Conservation (phyloP, 768 basidiomycete species). For the Tricholoma saponaceum region DNA sequence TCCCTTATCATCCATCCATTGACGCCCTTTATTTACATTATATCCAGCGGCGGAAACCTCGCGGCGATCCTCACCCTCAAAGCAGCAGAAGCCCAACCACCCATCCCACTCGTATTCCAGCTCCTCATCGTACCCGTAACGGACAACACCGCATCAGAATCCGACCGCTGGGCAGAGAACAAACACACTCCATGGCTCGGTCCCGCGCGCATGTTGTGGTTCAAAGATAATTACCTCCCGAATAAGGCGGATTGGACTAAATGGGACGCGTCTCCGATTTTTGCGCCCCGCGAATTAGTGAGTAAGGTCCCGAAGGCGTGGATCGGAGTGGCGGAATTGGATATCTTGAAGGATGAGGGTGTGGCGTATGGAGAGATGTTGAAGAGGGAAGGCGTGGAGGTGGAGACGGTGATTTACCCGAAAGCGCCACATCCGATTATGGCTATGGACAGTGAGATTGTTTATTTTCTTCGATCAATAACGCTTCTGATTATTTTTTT, state of each 20-base stretch:
- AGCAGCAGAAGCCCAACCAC: conserved; percentile 43
- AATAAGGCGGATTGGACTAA: conserved; percentile 53
- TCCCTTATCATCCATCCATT: too few relatives aligned
- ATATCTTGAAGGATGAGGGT: conserved; percentile 67
- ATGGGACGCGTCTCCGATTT: conserved; percentile 71
- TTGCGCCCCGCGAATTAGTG: conserved; percentile 55
- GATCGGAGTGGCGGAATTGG: conserved; percentile 62
- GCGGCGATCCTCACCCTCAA: conserved; percentile 64
- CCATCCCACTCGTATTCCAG: conserved; percentile 55
- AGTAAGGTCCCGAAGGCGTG: conserved; percentile 51
- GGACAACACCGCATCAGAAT: conserved; percentile 59
- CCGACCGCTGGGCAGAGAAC: conserved; percentile 54
- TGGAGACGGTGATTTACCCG: conserved; percentile 51
- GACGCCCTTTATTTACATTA: too few relatives aligned
- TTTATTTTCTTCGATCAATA: too few relatives aligned
- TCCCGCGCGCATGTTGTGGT: conserved; percentile 71
- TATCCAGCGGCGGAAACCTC: conserved; percentile 73
- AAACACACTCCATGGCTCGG: conserved; percentile 54
- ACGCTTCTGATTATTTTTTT: too few relatives aligned
- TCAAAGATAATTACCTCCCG: conserved; percentile 64
- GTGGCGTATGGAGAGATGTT: conserved; percentile 59
- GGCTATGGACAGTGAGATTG: too few relatives aligned
- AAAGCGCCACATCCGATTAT: conserved; percentile 42
- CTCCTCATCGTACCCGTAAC: conserved; percentile 69
- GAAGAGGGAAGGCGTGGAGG: conserved; percentile 44